phyloP scores from a whole-genome alignment of 2,329 filamentous ascomycete species.

The Sodiomyces alkalinus region DNA sequence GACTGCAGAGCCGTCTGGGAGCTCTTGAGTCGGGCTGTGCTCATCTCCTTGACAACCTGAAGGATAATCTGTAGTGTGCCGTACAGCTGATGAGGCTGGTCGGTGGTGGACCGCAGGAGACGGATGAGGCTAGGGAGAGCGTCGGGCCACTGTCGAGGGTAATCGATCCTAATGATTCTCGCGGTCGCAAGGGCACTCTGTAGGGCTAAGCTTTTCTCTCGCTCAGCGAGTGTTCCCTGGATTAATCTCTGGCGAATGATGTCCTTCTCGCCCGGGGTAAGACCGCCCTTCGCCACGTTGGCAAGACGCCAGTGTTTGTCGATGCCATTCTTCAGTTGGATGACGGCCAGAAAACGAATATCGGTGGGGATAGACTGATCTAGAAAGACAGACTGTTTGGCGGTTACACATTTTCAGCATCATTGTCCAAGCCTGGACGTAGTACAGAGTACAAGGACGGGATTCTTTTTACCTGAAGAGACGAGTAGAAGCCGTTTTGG shows the following conservation, averaged over 20 bases:
- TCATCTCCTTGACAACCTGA: slow-evolving; percentile 80
- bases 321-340: slow-evolving; percentile 92
- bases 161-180: slow-evolving; percentile 82
- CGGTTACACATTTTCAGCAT: slow-evolving; percentile 4
- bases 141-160: slow-evolving; percentile 69
- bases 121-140: slow-evolving; percentile 45
- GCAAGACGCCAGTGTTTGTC: slow-evolving; percentile 81
- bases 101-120: slow-evolving; percentile 44
- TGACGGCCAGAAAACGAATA: slow-evolving; percentile 77
- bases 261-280: slow-evolving; percentile 60
- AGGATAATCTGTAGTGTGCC: slow-evolving; percentile 65
- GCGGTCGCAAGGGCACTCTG: slow-evolving; percentile 81
- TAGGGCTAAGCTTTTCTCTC: slow-evolving; percentile 58
- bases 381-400: slow-evolving; percentile 56
- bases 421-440: neutral
- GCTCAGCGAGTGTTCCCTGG: slow-evolving; percentile 62
- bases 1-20: slow-evolving; percentile 65
- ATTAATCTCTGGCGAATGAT: slow-evolving; percentile 62
- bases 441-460: too few relatives aligned
- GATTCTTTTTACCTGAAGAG: slow-evolving; percentile 42
- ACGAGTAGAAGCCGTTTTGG: slow-evolving; percentile 48
- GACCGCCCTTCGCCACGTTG: slow-evolving; percentile 41
- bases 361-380: slow-evolving; percentile 63
- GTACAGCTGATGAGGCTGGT: slow-evolving; percentile 50
- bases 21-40: slow-evolving; percentile 59